Evolutionary conservation across 805 yeast genomes (phyloP).

Genomic region (Monosporozyma aerobia): DNA sequence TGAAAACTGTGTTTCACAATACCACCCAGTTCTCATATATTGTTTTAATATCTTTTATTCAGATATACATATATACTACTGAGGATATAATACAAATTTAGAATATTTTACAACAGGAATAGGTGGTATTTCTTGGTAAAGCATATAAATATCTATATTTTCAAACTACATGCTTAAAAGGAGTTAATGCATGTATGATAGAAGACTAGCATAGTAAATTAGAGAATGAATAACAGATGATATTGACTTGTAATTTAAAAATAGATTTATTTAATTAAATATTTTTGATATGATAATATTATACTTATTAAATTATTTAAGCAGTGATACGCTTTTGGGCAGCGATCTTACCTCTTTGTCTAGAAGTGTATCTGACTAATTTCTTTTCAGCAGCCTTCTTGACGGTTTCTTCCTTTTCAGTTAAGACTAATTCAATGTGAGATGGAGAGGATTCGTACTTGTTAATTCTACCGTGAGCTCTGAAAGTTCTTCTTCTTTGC

Average conservation of each 20-base stretch:
- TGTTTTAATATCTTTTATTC: too few species aligned
- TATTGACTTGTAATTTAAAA: conserved; percentile 3
- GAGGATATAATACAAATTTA: too few species aligned
- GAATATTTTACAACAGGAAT: too few species aligned
- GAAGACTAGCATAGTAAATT: too few species aligned
- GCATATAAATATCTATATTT: too few species aligned
- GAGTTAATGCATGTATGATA: neutral
- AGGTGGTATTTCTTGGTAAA: too few species aligned
- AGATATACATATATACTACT: too few species aligned
- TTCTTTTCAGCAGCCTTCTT: conserved; percentile 77
- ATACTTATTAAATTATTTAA: conserved; percentile 23
- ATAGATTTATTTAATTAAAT: conserved; percentile 1
- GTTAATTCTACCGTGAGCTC: conserved; percentile 99
- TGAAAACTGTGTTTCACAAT: too few species aligned
- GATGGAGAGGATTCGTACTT: conserved; percentile 98
- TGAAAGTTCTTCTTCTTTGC: conserved; percentile 99
- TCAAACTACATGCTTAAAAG: too few species aligned
- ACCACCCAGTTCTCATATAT: too few species aligned
- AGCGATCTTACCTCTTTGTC: conserved; percentile 90
- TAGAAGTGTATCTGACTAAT: conserved; percentile 67
- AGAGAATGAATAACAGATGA: neutral
- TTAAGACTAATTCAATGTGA: conserved; percentile 94
- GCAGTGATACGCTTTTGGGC: conserved; percentile 81
- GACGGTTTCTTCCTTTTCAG: conserved; percentile 91
- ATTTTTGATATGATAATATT: conserved; percentile 1